Conservation (phyloP, 1,139 yeast species). For the Arxiozyma slooffiae region DNA sequence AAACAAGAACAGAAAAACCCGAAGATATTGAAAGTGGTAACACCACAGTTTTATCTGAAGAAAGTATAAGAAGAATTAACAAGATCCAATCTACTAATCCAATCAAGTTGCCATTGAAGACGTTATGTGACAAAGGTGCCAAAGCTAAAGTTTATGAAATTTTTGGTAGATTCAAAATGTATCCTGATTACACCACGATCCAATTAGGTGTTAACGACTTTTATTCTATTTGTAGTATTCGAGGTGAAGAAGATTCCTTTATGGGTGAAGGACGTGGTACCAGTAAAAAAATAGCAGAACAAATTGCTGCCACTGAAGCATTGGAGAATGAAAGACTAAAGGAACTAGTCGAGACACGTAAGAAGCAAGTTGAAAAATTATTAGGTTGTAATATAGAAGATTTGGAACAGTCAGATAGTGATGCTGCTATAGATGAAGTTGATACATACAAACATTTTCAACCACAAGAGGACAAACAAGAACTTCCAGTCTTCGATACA, state of each 20-base stretch:
- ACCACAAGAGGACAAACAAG: constrained; percentile 1
- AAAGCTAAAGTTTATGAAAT: constrained; percentile 7
- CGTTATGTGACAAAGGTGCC: constrained; percentile 4
- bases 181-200: constrained; percentile 6
- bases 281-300: constrained; percentile 9
- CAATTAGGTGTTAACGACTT: constrained; percentile 7
- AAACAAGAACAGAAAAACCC: not conserved
- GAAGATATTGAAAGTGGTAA: not conserved
- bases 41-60: not conserved
- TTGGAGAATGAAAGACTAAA: not conserved
- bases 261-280: constrained; percentile 10
- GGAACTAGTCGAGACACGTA: not conserved
- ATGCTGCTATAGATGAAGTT: not conserved
- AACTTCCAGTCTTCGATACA: constrained; percentile 1
- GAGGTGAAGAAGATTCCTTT: constrained; percentile 3
- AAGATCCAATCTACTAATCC: not conserved
- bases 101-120: constrained; percentile 1
- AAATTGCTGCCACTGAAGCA: constrained; percentile 8
- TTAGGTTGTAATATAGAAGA: constrained; percentile 1
- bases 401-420: not conserved
- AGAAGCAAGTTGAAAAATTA: not conserved
- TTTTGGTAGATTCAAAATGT: constrained; percentile 3
- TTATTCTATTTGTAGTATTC: constrained; percentile 6
- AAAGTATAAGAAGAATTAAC: constrained; percentile 1
- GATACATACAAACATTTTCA: constrained; percentile 5